A percentile compares a stretch with the other conserved stretches of the same genome.
Evolutionary conservation across 352 stramenopile species (phyloP).

Genomic region (Pythium myriotylum): DNA sequence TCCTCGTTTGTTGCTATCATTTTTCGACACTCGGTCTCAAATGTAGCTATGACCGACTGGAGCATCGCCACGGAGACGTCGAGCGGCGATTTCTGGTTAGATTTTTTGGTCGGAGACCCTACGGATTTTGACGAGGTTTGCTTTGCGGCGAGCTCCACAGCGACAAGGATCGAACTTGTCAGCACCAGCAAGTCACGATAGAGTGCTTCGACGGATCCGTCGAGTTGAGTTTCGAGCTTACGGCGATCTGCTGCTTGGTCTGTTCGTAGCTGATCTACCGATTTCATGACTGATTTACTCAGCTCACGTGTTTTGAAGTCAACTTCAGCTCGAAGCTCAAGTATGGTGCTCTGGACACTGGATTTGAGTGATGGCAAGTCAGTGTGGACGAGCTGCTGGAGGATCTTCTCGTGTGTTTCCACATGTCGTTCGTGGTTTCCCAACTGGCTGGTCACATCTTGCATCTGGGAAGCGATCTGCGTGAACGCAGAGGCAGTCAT

Average conservation of each 20-base stretch:
- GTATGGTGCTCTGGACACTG: conserved; percentile 45
- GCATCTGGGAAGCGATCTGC: conserved; percentile 32
- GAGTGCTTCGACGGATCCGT: conserved; percentile 37
- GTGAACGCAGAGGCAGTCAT: conserved; percentile 17
- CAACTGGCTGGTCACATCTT: conserved; percentile 44
- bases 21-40: conserved; percentile 30
- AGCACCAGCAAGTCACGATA: conserved; percentile 57
- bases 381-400: conserved; percentile 35
- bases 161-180: conserved; percentile 47
- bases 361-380: conserved; percentile 46
- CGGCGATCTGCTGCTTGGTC: conserved; percentile 24
- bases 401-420: conserved; percentile 33
- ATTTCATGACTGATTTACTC: conserved; percentile 35
- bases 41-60: conserved; percentile 38
- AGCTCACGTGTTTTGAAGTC: conserved; percentile 48
- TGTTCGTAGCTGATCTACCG: conserved; percentile 35
- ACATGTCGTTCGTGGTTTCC: conserved; percentile 31
- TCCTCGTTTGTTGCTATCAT: conserved; percentile 8
- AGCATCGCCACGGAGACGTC: conserved; percentile 48
- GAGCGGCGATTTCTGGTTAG: conserved; percentile 28
- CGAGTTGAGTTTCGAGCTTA: conserved; percentile 33
- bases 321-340: conserved; percentile 45
- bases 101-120: conserved; percentile 6
- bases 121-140: conserved; percentile 11
- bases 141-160: conserved; percentile 41